phyloP scores from a whole-genome alignment of 371 early-diverging fungal genomes.

The Rhizomucor pusillus region DNA sequence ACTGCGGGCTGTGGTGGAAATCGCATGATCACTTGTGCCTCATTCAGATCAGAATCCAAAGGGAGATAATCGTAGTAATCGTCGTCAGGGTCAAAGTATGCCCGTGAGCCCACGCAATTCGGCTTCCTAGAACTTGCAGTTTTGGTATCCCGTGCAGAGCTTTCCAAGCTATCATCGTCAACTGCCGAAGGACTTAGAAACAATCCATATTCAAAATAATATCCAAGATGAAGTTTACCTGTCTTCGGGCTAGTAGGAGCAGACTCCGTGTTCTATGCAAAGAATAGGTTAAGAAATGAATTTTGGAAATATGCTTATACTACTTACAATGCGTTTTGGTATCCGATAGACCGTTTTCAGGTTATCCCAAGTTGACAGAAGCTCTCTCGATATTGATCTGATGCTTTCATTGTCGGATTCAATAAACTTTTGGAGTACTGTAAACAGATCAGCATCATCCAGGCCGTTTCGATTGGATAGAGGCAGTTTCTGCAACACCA shows the following conservation, averaged over 20 bases:
- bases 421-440: conserved; percentile 43
- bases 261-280: background rate
- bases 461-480: conserved; percentile 67
- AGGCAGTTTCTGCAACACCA: conserved; percentile 56
- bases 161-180: background rate
- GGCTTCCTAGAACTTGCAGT: conserved; percentile 5
- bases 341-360: conserved; percentile 61
- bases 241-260: too few relatives aligned
- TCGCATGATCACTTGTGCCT: conserved; percentile 17
- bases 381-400: conserved; percentile 25
- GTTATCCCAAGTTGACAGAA: conserved; percentile 48
- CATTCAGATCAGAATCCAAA: conserved; percentile 11
- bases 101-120: conserved; percentile 27
- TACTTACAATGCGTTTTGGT: conserved; percentile 44
- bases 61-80: conserved; percentile 36
- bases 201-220: too few relatives aligned
- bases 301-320: background rate
- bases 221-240: too few relatives aligned
- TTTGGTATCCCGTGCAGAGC: background rate
- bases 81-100: conserved; percentile 39
- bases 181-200: background rate
- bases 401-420: conserved; percentile 39
- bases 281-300: background rate
- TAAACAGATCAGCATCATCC: conserved; percentile 62
- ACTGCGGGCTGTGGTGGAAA: conserved; percentile 24